Evolutionary conservation across 2,329 filamentous ascomycete species (phyloP), one percentile per base, ranked within the genome.

Genomic region (Penicillium sp.): DNA sequence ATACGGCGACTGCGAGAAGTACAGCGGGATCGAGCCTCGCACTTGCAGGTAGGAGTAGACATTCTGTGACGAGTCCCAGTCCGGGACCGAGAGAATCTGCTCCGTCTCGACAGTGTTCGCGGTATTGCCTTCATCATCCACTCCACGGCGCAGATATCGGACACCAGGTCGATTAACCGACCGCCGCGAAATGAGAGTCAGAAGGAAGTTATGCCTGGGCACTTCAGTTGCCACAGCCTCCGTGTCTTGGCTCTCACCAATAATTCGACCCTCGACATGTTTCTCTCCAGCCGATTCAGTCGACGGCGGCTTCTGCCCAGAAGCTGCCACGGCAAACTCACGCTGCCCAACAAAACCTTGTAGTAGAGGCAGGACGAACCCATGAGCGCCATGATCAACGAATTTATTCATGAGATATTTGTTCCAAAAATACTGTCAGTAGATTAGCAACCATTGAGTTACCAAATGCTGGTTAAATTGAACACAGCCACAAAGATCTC

Each of bases 71-170:
- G 82, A 71, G 18, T 87, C 82, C 87, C 90, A 93, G 1, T 82
- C 81, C 2, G 87, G 80, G 0, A 85, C 84, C 0, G 91, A 95
- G 2, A 99, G 81, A 10, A 99, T 89, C 75, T 99, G 95, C 72
- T 99, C 95, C 0, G 94, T 96, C 78, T 99, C 95, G 19, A 98
- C 94, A 31, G 83, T 88, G 70, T 99, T 99, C 18, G 95, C 95
- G 4, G 90, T 87, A 67, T 90, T 88, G 0, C 95, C 95, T 59
- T 93, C 87, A 59, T 98, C 92, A 66, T 99, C 92, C 22, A 96
- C 86, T 6, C 95, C 95, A 27, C 95, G 88, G 10, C 95, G 89
- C 3, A 97, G 82, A 75, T 99, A 99, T 55, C 95, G 87, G 31
- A 98, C 79, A 2, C 95, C 95, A 19, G 94, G 92, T 43, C 95